These are phyloP conservation scores for Thuja plicata DNA, from an alignment of 83 land plant genomes.

Conservation along the genomic window DNA sequence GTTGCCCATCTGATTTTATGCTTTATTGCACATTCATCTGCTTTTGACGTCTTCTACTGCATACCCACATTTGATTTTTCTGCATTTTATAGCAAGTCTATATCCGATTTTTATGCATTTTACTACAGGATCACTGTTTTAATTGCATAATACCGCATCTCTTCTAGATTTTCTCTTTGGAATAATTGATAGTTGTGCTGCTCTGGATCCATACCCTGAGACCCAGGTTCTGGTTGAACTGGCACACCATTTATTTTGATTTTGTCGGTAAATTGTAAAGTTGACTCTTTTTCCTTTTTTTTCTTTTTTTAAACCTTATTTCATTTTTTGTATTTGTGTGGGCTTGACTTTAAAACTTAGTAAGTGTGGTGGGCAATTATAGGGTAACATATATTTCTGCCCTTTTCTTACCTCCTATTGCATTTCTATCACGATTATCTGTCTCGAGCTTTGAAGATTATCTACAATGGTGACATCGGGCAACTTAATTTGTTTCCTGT, in stretches of 20 bases:
- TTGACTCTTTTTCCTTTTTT: too few species aligned
- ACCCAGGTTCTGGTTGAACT: neutral
- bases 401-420: too few species aligned
- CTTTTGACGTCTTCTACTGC: too few species aligned
- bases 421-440: too few species aligned
- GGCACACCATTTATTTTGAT: neutral
- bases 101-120: neutral
- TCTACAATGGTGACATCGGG: too few species aligned
- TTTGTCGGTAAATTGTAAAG: neutral
- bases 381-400: too few species aligned
- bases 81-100: neutral
- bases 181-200: neutral
- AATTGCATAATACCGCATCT: neutral
- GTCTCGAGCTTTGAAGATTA: too few species aligned
- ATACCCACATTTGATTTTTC: neutral
- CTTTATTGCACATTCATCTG: neutral
- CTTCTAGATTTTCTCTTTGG: neutral
- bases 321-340: neutral
- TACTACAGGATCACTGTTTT: neutral
- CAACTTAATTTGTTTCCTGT: too few species aligned
- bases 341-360: neutral
- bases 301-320: too few species aligned
- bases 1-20: neutral
- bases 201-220: neutral
- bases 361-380: neutral